Conservation (phyloP, 2,329 filamentous ascomycete species). For the Dactylellina cionopaga region DNA sequence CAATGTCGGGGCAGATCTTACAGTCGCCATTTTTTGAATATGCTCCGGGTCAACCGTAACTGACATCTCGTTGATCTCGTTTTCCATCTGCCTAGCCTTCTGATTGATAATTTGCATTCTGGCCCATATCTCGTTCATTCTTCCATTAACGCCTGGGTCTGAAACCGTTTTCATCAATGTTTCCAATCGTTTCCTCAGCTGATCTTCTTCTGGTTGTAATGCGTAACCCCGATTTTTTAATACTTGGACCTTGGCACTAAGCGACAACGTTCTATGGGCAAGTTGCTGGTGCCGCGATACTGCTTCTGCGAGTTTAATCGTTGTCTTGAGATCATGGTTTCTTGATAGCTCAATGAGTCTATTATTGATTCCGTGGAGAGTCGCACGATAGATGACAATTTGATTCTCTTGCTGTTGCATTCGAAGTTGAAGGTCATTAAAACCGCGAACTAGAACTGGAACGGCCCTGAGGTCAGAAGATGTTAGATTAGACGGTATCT, state of each 20-base stretch:
- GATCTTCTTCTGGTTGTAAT: conserved; percentile 80
- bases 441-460: conserved; percentile 79
- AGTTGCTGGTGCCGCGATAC: conserved; percentile 77
- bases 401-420: conserved; percentile 77
- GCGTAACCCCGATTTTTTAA: conserved; percentile 83
- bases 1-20: too few species aligned
- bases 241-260: conserved; percentile 83
- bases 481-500: conserved; percentile 1
- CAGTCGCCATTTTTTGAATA: conserved; percentile 77
- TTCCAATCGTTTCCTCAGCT: conserved; percentile 76
- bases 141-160: conserved; percentile 77
- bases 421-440: conserved; percentile 75
- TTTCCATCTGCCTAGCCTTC: conserved; percentile 76
- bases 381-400: conserved; percentile 74
- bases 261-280: conserved; percentile 75
- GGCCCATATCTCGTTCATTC: conserved; percentile 87
- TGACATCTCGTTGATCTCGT: conserved; percentile 75
- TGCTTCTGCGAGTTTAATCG: conserved; percentile 77
- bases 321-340: conserved; percentile 79
- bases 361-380: conserved; percentile 82
- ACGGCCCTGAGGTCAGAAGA: conserved; percentile 60
- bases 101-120: conserved; percentile 78
- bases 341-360: conserved; percentile 77
- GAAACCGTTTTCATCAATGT: conserved; percentile 75
- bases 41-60: conserved; percentile 76